These are phyloP conservation scores for Fusarium torreyae DNA, from an alignment of 2,329 filamentous ascomycete genomes.

Conservation along the genomic window DNA sequence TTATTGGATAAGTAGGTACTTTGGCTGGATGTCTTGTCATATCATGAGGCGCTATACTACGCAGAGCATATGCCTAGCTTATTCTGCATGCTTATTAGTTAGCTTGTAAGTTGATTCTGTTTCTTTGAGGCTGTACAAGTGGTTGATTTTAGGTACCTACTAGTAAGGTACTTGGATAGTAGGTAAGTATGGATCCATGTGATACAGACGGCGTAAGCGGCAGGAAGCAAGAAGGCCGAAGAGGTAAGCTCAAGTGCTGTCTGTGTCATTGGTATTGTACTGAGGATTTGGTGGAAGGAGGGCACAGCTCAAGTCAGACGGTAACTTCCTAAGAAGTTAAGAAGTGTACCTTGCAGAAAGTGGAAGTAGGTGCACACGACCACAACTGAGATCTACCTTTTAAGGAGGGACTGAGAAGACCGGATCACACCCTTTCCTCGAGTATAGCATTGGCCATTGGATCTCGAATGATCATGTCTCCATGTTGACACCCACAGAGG, in stretches of 20 bases:
- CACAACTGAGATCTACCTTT: conserved; percentile 17
- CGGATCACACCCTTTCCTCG: conserved; percentile 18
- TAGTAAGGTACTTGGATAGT: background rate
- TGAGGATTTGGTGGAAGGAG: too few relatives aligned
- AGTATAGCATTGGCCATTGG: conserved; percentile 6
- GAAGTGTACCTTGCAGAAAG: conserved; percentile 8
- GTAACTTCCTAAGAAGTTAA: background rate
- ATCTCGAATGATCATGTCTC: conserved; percentile 30
- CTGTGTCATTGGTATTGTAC: too few relatives aligned
- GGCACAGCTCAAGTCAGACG: background rate
- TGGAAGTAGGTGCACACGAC: conserved; percentile 1
- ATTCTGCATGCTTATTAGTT: background rate
- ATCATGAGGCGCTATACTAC: background rate
- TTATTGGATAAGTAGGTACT: background rate
- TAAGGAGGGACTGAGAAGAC: conserved; percentile 6
- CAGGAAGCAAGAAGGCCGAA: too few relatives aligned
- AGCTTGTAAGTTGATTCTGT: background rate
- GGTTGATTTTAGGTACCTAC: background rate
- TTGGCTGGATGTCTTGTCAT: background rate
- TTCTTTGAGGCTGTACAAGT: too few relatives aligned
- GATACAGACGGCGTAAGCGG: too few relatives aligned
- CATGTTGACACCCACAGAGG: conserved; percentile 34
- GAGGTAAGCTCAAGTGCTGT: too few relatives aligned
- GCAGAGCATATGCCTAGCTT: too few relatives aligned
- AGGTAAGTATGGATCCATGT: background rate